These are phyloP conservation scores for Fusarium drepaniforme DNA, from an alignment of 2,329 filamentous ascomycete species.

Conservation along the genomic window DNA sequence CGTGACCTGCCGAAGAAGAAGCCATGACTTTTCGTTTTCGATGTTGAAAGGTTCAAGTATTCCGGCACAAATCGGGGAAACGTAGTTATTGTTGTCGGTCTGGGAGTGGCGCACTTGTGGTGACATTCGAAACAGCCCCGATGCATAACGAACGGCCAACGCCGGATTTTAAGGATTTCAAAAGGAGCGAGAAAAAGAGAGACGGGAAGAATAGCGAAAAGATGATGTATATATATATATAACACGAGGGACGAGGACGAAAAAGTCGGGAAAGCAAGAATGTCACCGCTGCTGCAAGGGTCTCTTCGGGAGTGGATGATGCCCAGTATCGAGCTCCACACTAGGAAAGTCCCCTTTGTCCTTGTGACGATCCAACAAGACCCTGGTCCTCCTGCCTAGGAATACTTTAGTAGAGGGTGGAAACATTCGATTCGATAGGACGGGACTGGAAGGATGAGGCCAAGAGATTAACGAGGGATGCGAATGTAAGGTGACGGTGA, in stretches of 20 bases:
- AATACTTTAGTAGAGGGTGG: background rate
- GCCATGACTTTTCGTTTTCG: constrained; percentile 13
- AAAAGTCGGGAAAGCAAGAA: constrained; percentile 19
- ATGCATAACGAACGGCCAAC: background rate
- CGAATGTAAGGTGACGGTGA: background rate
- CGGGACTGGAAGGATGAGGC: background rate
- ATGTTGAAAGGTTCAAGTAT: background rate
- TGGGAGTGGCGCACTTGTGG: constrained; percentile 1
- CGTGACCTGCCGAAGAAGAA: constrained; percentile 19
- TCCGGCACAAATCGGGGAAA: background rate
- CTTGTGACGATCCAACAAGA: constrained; percentile 1
- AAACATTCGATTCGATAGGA: background rate
- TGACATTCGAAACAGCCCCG: background rate
- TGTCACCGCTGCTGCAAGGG: constrained; percentile 26
- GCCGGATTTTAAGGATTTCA: background rate
- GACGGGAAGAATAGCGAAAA: background rate
- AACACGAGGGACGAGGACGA: background rate
- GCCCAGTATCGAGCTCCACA: constrained; percentile 19
- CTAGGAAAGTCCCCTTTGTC: background rate
- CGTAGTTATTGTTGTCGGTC: background rate
- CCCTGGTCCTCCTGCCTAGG: constrained; percentile 7
- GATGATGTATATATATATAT: constrained; percentile 12
- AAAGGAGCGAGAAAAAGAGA: background rate
- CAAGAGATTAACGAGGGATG: background rate
- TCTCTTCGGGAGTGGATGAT: constrained; percentile 8